These are phyloP conservation scores for Verbascum thapsus DNA, from an alignment of 257 asterid genomes.

Conservation along the genomic window DNA sequence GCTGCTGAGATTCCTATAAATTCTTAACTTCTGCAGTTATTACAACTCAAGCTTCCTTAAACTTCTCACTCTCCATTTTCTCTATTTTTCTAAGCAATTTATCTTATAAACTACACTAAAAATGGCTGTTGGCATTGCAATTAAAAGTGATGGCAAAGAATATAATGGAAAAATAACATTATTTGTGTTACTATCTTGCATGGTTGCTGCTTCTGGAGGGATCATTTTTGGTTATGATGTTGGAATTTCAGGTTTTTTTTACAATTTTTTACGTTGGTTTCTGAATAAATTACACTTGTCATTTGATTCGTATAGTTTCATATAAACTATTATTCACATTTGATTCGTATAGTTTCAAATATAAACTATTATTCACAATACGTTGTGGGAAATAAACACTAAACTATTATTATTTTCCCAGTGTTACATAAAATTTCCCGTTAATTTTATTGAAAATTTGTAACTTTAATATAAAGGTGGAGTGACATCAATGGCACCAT, in stretches of 20 bases:
- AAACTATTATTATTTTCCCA: too few species aligned
- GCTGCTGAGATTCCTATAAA: background rate
- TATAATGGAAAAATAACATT: conserved; percentile 43
- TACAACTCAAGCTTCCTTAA: background rate
- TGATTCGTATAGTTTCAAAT: too few species aligned
- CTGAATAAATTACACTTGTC: too few species aligned
- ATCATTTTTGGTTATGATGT: conserved; percentile 50
- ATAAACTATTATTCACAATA: too few species aligned
- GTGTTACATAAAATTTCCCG: too few species aligned
- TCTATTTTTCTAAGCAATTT: background rate
- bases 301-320: too few species aligned
- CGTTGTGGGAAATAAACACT: too few species aligned
- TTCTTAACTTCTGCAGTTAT: background rate
- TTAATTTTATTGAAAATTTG: too few species aligned
- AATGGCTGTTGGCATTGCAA: conserved; percentile 34
- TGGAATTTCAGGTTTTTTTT: conserved; percentile 54
- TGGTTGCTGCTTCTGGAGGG: conserved; percentile 56
- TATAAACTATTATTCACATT: too few species aligned
- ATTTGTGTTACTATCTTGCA: conserved; percentile 47
- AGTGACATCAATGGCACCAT: conserved; percentile 57
- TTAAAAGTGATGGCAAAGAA: conserved; percentile 31
- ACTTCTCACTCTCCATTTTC: background rate
- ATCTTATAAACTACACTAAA: background rate
- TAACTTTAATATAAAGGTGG: conserved; percentile 43
- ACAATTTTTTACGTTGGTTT: too few species aligned